Percentiles rank a stretch among this genome's conserved stretches.
phyloP scores from a whole-genome alignment of 371 early-diverging fungal genomes.

The Apophysomyces variabilis region DNA sequence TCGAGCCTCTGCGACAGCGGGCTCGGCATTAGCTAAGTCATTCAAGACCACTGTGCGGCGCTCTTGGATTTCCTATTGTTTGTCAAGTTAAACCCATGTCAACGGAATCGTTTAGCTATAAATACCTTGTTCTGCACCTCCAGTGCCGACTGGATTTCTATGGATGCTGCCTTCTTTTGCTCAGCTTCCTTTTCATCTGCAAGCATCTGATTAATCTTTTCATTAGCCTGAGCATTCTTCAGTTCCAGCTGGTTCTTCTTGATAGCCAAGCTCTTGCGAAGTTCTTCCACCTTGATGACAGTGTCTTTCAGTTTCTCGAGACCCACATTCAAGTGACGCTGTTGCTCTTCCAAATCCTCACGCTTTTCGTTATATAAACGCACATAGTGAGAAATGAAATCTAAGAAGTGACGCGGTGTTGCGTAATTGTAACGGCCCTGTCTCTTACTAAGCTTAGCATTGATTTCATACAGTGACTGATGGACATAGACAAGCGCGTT shows the following conservation, averaged over 20 bases:
- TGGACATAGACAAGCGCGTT: slow-evolving; percentile 95
- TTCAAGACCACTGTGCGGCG: slow-evolving; percentile 83
- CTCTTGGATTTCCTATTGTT: slow-evolving; percentile 70
- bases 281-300: slow-evolving; percentile 94
- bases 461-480: slow-evolving; percentile 86
- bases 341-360: slow-evolving; percentile 96
- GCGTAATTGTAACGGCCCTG: slow-evolving; percentile 84
- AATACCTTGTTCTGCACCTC: slow-evolving; percentile 70
- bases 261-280: slow-evolving; percentile 86
- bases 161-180: slow-evolving; percentile 84
- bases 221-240: slow-evolving; percentile 93
- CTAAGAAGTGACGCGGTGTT: slow-evolving; percentile 97
- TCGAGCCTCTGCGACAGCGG: slow-evolving; percentile 97
- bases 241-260: slow-evolving; percentile 87
- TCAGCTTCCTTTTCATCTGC: slow-evolving; percentile 96
- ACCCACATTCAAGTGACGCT: slow-evolving; percentile 97
- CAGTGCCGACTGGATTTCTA: slow-evolving; percentile 81
- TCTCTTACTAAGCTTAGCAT: slow-evolving; percentile 81
- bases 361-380: slow-evolving; percentile 91
- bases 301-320: slow-evolving; percentile 96
- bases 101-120: not conserved
- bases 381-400: slow-evolving; percentile 95
- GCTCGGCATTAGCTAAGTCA: slow-evolving; percentile 95
- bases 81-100: not conserved
- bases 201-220: slow-evolving; percentile 96